These are phyloP conservation scores for Nothophoma quercina DNA, from an alignment of 2,329 filamentous ascomycete species.

Conservation along the genomic window DNA sequence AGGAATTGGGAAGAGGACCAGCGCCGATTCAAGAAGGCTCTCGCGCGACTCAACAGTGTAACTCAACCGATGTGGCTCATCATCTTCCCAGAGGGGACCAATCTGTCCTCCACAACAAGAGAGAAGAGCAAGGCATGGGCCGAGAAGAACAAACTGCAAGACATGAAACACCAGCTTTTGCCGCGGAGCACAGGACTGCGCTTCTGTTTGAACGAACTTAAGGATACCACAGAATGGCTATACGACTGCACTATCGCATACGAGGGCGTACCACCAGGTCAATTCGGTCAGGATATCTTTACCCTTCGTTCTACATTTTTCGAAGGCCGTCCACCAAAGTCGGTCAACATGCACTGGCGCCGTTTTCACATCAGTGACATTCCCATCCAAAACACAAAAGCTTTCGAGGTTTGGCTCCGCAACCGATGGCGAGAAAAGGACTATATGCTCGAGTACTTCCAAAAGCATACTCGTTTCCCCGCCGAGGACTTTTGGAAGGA, in stretches of 20 bases:
- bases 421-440: constrained; percentile 95
- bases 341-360: constrained; percentile 96
- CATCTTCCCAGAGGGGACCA: constrained; percentile 88
- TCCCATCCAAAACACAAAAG: constrained; percentile 74
- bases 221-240: constrained; percentile 77
- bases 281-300: constrained; percentile 91
- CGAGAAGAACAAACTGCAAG: constrained; percentile 74
- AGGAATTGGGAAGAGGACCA: constrained; percentile 85
- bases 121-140: constrained; percentile 78
- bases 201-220: constrained; percentile 80
- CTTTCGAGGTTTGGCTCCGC: constrained; percentile 85
- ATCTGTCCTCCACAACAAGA: constrained; percentile 74
- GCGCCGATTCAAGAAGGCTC: constrained; percentile 74
- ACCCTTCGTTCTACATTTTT: constrained; percentile 87
- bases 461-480: constrained; percentile 78
- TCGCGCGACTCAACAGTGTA: constrained; percentile 73
- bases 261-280: constrained; percentile 76
- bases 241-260: constrained; percentile 97
- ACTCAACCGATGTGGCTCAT: constrained; percentile 88
- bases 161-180: constrained; percentile 76
- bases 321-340: constrained; percentile 87
- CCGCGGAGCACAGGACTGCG: constrained; percentile 82
- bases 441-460: constrained; percentile 82
- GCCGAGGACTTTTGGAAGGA: constrained; percentile 62
- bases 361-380: constrained; percentile 83